phyloP scores from a whole-genome alignment of 306 rosid species.

The Spatholobus suberectus region DNA sequence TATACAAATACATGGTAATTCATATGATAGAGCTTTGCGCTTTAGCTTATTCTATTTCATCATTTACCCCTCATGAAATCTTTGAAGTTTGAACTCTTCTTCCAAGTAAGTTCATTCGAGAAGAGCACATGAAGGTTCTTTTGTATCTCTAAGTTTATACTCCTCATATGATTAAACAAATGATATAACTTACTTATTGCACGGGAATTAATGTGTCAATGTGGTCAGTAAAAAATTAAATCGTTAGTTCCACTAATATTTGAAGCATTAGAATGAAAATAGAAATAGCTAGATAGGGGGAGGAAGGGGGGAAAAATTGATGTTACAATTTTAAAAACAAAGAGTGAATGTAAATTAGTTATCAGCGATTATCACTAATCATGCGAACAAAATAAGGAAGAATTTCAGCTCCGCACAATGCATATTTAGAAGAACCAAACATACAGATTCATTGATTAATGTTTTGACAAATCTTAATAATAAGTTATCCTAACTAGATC shows the following conservation, averaged over 20 bases:
- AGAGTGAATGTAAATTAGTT: neutral
- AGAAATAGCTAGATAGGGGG: too few species aligned
- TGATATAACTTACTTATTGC: neutral
- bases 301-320: too few species aligned
- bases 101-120: neutral
- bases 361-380: neutral
- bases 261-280: constrained; percentile 4
- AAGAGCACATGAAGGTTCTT: neutral
- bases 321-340: neutral
- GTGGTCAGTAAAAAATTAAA: too few species aligned
- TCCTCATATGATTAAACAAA: neutral
- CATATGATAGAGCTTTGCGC: neutral
- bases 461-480: constrained; percentile 16
- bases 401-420: constrained; percentile 4
- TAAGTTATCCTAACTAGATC: constrained; percentile 42
- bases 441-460: neutral
- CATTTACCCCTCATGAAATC: neutral
- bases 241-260: neutral
- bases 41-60: neutral
- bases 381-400: neutral
- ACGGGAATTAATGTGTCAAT: too few species aligned
- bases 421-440: constrained; percentile 20
- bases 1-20: neutral
- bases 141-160: neutral
- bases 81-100: constrained; percentile 6